Base-by-base conservation (phyloP, 495 filamentous ascomycete genomes). In the Oidiodendron maius region DNA sequence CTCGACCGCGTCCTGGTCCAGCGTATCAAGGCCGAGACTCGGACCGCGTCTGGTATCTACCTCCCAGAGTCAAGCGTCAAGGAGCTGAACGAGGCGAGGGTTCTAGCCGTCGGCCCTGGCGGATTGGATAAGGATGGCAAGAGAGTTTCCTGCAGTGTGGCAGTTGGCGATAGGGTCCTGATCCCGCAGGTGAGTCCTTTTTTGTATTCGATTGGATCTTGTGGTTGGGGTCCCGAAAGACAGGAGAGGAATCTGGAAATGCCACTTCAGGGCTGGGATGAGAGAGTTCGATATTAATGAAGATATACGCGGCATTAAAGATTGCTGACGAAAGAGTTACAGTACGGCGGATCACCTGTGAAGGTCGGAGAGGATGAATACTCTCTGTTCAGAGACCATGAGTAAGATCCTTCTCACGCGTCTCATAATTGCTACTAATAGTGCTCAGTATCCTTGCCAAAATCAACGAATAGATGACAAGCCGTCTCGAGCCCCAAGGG, bases 1-100 rank as follows among this genome's bases (percentile, higher is more conserved):
- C 82, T 99, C 69, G 93, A 99, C 83, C 93, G 93, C 65, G 88
- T 99, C 57, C 82, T 99, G 50, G 88, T 99, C 58, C 93, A 99
- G 82, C 87, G 93, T 69, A 75, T 96, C 75, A 97, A 97, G 73
- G 85, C 91, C 61, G 94, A 97, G 70, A 62, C 89, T 59, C 96
- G 96, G 77, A 99, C 93, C 24, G 89, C 93, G 55, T 80, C 81
- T 58, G 93, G 93, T 58, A 91, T 99, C 76, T 95, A 91, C 79
- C 87, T 99, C 54, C 93, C 93, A 51, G 94, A 99, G 76, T 88
- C 82, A 64, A 86, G 82, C 64, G 89, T 96, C 57, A 96, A 99
- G 81, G 93, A 99, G 67, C 80, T 96, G 68, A 95, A 95, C 70
- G 93, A 96, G 77, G 93, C 88, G 56, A 84, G 84, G 68, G 93